phyloP scores from a whole-genome alignment of 345 rosid species.

The Gossypium thurberi region DNA sequence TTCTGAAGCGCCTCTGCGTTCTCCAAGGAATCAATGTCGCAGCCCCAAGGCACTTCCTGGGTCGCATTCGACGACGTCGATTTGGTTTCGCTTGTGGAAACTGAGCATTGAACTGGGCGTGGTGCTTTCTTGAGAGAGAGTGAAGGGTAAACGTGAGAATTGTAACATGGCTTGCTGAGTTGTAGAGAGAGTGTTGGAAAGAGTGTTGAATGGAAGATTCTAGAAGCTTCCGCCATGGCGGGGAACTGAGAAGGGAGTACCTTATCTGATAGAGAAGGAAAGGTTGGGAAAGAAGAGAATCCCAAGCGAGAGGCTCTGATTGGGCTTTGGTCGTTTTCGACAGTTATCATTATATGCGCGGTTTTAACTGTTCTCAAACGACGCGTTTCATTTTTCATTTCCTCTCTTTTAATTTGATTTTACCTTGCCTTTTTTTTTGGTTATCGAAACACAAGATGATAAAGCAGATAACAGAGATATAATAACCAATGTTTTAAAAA shows the following conservation, averaged over 20 bases:
- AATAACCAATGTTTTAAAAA: too few relatives aligned
- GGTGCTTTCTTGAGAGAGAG: slow-evolving; percentile 17
- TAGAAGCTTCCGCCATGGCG: slow-evolving; percentile 63
- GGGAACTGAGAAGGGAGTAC: slow-evolving; percentile 18
- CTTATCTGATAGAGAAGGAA: slow-evolving; percentile 11
- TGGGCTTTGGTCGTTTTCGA: neutral
- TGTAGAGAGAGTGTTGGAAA: slow-evolving; percentile 37
- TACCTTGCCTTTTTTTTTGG: too few relatives aligned
- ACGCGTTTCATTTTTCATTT: neutral
- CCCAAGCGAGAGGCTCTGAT: slow-evolving; percentile 1
- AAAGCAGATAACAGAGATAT: too few relatives aligned
- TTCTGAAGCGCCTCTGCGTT: slow-evolving; percentile 67
- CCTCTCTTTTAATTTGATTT: too few relatives aligned
- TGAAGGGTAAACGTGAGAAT: slow-evolving; percentile 7
- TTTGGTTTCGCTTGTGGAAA: slow-evolving; percentile 39
- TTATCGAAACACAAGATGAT: too few relatives aligned
- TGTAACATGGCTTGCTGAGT: slow-evolving; percentile 16
- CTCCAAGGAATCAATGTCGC: slow-evolving; percentile 54
- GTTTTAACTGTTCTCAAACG: neutral
- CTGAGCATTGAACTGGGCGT: slow-evolving; percentile 37
- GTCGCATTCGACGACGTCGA: slow-evolving; percentile 17
- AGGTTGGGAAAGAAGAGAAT: neutral
- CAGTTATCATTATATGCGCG: neutral
- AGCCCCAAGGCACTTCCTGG: slow-evolving; percentile 55
- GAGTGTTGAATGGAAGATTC: slow-evolving; percentile 42